Evolutionary conservation across 345 rosid genomes (phyloP).

Genomic region (Geranium brycei): DNA sequence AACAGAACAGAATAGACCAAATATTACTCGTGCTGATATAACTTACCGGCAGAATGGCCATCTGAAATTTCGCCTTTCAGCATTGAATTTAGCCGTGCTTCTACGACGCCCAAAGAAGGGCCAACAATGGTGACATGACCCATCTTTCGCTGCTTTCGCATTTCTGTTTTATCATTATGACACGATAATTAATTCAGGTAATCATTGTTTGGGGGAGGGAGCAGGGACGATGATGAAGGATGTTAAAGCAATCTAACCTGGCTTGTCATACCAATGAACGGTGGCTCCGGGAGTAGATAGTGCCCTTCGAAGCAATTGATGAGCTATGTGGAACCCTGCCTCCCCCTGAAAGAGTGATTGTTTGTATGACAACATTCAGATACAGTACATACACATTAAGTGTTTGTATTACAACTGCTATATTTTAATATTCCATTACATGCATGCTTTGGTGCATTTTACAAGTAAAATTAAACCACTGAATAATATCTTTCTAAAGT

Average conservation of each 20-base stretch:
- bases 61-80: slow-evolving; percentile 29
- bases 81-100: slow-evolving; percentile 44
- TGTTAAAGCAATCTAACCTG: slow-evolving; percentile 41
- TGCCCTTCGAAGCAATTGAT: slow-evolving; percentile 55
- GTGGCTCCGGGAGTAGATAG: slow-evolving; percentile 54
- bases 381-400: too few species aligned
- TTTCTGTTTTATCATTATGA: slow-evolving; percentile 31
- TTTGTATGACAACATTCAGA: neutral
- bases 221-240: neutral
- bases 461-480: too few species aligned
- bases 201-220: neutral
- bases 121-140: slow-evolving; percentile 89
- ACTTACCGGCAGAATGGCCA: slow-evolving; percentile 38
- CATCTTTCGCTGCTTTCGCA: slow-evolving; percentile 91
- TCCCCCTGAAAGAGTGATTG: slow-evolving; percentile 50
- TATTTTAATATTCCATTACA: too few species aligned
- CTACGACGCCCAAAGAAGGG: slow-evolving; percentile 50
- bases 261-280: slow-evolving; percentile 94
- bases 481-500: too few species aligned
- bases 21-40: neutral
- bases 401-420: too few species aligned
- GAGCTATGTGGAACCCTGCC: slow-evolving; percentile 54
- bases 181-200: neutral
- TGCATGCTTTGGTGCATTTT: too few species aligned
- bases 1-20: too few species aligned